These are phyloP conservation scores for Solanum piurae DNA, from an alignment of 257 asterid species.

Conservation along the genomic window DNA sequence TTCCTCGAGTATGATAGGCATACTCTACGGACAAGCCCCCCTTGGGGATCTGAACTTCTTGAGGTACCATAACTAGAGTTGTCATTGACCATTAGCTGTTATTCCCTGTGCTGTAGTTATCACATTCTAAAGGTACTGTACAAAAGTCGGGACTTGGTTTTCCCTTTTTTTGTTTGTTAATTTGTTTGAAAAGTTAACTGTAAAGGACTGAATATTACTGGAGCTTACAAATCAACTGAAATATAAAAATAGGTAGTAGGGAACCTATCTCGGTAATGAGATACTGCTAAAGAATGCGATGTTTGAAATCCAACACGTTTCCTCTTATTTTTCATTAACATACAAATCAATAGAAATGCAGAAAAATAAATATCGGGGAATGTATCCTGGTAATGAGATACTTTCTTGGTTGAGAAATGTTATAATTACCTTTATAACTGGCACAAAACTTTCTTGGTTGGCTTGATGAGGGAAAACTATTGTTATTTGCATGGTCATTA, in stretches of 20 bases:
- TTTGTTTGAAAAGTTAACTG: not conserved
- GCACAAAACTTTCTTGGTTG: not conserved
- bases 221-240: not conserved
- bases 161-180: not conserved
- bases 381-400: not conserved
- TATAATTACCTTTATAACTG: not conserved
- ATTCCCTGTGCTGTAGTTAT: conserved; percentile 5
- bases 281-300: not conserved
- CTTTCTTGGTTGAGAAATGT: not conserved
- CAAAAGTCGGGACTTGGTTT: not conserved
- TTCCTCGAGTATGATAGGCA: conserved; percentile 97
- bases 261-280: not conserved
- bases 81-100: not conserved
- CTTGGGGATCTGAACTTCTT: conserved; percentile 99
- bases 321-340: not conserved
- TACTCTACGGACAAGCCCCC: conserved; percentile 97
- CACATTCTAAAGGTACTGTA: not conserved
- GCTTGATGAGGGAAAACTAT: not conserved
- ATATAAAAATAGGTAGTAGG: not conserved
- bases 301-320: not conserved
- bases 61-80: conserved; percentile 44
- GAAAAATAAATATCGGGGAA: not conserved
- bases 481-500: not conserved
- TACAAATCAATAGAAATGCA: not conserved
- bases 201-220: not conserved